Evolutionary conservation across 768 basidiomycete species (phyloP).

Genomic region (Cystobasidium onofrii): DNA sequence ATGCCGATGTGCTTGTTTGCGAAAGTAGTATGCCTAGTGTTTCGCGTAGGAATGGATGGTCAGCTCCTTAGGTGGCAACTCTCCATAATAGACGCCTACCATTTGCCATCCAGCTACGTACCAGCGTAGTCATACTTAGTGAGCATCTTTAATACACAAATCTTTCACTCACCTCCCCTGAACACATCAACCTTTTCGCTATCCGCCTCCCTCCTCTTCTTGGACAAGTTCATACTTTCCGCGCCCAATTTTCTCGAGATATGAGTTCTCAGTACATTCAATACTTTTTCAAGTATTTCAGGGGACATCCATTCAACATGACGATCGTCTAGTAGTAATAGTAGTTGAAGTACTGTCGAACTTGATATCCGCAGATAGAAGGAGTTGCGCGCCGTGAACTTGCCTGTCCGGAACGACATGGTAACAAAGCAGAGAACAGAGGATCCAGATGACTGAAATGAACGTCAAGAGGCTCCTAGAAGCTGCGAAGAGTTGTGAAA

Average conservation of each 20-base stretch:
- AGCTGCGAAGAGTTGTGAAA: no score
- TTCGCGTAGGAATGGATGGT: no score
- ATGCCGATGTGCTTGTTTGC: constrained; percentile 36
- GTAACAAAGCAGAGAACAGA: no score
- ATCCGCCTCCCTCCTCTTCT: constrained; percentile 15
- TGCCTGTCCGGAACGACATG: not conserved
- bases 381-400: constrained; percentile 33
- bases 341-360: constrained; percentile 36
- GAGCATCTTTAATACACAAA: not conserved
- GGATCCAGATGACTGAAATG: no score
- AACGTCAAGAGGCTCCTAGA: no score
- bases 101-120: constrained; percentile 26
- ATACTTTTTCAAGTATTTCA: constrained; percentile 37
- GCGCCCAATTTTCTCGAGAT: constrained; percentile 36
- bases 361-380: constrained; percentile 39
- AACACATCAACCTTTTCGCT: constrained; percentile 41
- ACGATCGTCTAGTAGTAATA: constrained; percentile 40
- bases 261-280: constrained; percentile 37
- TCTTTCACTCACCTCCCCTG: constrained; percentile 34
- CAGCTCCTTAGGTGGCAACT: no score
- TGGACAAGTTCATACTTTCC: constrained; percentile 11
- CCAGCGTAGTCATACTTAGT: no score
- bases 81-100: no score
- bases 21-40: constrained; percentile 43
- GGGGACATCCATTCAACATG: constrained; percentile 27